These are phyloP conservation scores for Solanum microdontum DNA, from an alignment of 257 asterid species.

Conservation along the genomic window DNA sequence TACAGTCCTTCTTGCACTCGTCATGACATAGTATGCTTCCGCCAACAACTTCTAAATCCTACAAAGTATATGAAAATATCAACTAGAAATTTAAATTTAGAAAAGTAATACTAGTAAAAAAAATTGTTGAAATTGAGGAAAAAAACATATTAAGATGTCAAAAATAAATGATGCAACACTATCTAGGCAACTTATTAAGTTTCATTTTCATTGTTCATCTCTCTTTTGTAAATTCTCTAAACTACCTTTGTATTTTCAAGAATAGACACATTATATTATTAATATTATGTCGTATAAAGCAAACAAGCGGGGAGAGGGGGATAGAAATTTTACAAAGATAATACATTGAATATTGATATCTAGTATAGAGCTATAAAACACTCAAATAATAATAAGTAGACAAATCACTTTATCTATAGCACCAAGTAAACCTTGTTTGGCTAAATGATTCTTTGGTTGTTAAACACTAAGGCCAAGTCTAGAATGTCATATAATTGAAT, in stretches of 20 bases:
- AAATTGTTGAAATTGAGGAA: neutral
- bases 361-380: neutral
- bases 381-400: neutral
- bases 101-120: neutral
- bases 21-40: neutral
- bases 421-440: neutral
- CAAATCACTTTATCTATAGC: neutral
- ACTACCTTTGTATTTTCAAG: neutral
- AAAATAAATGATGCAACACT: neutral
- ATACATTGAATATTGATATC: neutral
- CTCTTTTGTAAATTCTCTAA: neutral
- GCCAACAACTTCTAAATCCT: neutral
- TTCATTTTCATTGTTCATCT: neutral
- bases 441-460: neutral
- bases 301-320: neutral
- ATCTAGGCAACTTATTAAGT: neutral
- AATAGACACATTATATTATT: too few relatives aligned
- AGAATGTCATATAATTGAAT: neutral
- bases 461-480: neutral
- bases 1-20: neutral
- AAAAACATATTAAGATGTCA: too few relatives aligned
- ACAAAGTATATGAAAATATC: neutral
- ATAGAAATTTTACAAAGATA: neutral
- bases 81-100: neutral
- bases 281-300: neutral